A percentile compares a stretch with the other conserved stretches of the same genome.
Evolutionary conservation across 2,329 filamentous ascomycete genomes (phyloP).

Genomic region (Penicillium rolfsii): DNA sequence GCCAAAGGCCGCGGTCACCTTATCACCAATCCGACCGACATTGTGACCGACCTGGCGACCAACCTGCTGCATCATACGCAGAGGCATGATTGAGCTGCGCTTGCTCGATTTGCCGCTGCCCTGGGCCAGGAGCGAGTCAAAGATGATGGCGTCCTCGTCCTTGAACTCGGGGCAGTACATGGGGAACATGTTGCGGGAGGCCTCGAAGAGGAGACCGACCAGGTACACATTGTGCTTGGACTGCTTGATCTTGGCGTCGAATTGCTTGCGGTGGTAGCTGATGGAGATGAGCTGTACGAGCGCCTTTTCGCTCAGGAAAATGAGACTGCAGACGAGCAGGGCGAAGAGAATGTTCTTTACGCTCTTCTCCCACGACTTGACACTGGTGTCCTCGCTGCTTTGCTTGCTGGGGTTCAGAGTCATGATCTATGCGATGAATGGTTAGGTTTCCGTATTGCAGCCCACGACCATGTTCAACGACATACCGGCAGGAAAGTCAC

Average conservation of each 20-base stretch:
- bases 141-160: conserved; percentile 90
- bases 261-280: conserved; percentile 70
- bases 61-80: conserved; percentile 66
- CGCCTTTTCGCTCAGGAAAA: conserved; percentile 62
- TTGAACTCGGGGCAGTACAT: conserved; percentile 88
- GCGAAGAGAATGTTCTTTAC: conserved; percentile 64
- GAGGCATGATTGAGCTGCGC: conserved; percentile 70
- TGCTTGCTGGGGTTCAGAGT: conserved; percentile 3
- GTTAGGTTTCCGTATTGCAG: neutral
- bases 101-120: conserved; percentile 57
- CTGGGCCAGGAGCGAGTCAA: conserved; percentile 74
- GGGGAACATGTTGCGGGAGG: conserved; percentile 84
- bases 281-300: conserved; percentile 68
- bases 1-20: conserved; percentile 89
- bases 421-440: neutral
- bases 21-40: conserved; percentile 83
- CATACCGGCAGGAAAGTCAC: conserved; percentile 61
- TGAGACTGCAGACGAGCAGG: conserved; percentile 58
- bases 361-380: conserved; percentile 56
- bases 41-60: conserved; percentile 68
- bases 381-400: conserved; percentile 37
- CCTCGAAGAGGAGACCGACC: conserved; percentile 84
- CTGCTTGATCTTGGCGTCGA: conserved; percentile 73
- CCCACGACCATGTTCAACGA: neutral
- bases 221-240: conserved; percentile 86